Percentiles rank a stretch among this genome's conserved stretches.
Evolutionary conservation across 345 rosid genomes (phyloP).

Genomic region (Aurinia saxatilis): DNA sequence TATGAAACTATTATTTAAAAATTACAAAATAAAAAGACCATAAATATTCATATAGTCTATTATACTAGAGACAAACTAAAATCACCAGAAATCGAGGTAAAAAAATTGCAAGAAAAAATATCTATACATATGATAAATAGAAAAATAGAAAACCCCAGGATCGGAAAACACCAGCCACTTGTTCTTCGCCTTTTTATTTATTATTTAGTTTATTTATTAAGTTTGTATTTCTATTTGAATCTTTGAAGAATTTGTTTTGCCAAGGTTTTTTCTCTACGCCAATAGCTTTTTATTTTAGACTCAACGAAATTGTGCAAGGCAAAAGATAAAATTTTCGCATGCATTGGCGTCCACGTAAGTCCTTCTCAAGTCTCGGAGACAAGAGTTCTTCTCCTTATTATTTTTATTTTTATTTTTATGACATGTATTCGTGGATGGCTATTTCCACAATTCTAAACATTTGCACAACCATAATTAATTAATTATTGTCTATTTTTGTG

Average conservation of each 20-base stretch:
- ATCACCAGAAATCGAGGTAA: not conserved
- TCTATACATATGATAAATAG: not conserved
- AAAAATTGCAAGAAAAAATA: not conserved
- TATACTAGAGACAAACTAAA: not conserved
- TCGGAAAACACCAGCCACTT: constrained; percentile 26
- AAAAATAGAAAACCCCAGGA: constrained; percentile 9
- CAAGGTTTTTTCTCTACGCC: constrained; percentile 11
- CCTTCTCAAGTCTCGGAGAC: constrained; percentile 21
- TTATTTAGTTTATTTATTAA: not conserved
- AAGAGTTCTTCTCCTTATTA: constrained; percentile 11
- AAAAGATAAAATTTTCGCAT: constrained; percentile 8
- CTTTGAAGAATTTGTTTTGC: not conserved
- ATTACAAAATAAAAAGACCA: not conserved
- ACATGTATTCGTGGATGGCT: not conserved
- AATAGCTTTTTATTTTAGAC: constrained; percentile 1
- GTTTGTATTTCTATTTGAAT: not conserved
- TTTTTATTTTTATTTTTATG: not conserved
- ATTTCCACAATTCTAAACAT: not conserved
- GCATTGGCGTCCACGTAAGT: constrained; percentile 31
- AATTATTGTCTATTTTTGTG: not conserved
- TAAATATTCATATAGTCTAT: not conserved
- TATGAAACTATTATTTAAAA: not conserved
- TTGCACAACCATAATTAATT: not conserved
- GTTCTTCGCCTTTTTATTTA: not conserved
- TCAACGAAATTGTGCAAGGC: constrained; percentile 9